A percentile compares a stretch with the other conserved stretches of the same genome.
Evolutionary conservation across 148 eudicot genomes (phyloP).

Genomic region (Arctostaphylos glauca): DNA sequence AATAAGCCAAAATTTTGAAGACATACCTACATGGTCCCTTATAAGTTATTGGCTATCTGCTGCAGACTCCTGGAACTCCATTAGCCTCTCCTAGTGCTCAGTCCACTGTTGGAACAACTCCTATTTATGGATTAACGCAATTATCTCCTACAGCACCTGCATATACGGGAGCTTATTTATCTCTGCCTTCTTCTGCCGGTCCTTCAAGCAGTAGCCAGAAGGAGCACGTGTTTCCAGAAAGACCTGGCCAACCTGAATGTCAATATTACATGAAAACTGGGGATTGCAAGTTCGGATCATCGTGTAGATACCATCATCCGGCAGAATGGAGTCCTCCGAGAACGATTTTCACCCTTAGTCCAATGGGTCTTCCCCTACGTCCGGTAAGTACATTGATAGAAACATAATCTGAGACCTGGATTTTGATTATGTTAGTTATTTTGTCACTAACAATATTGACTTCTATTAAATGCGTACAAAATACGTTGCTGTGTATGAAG

Average conservation of each 20-base stretch:
- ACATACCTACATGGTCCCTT: background rate
- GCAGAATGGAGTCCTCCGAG: constrained; percentile 54
- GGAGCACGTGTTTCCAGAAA: constrained; percentile 76
- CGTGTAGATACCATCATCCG: constrained; percentile 95
- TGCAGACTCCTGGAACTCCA: constrained; percentile 61
- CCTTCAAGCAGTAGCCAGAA: constrained; percentile 55
- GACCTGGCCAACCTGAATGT: constrained; percentile 93
- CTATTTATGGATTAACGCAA: constrained; percentile 56
- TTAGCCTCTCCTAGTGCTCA: constrained; percentile 47
- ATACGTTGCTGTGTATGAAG: background rate
- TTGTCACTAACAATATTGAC: background rate
- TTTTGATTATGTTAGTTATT: background rate
- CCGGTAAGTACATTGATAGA: constrained; percentile 50
- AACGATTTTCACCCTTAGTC: constrained; percentile 51
- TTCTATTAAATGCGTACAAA: background rate
- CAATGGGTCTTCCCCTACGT: constrained; percentile 91
- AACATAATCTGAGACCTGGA: background rate
- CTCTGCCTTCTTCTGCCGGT: constrained; percentile 51
- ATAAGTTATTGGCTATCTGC: constrained; percentile 12
- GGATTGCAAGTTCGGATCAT: constrained; percentile 82
- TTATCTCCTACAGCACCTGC: constrained; percentile 72
- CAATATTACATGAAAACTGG: constrained; percentile 89
- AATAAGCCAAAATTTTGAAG: background rate
- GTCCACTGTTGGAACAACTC: constrained; percentile 47
- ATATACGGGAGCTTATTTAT: constrained; percentile 46